phyloP scores from a whole-genome alignment of 495 filamentous ascomycete genomes.

The Penicillium herquei region DNA sequence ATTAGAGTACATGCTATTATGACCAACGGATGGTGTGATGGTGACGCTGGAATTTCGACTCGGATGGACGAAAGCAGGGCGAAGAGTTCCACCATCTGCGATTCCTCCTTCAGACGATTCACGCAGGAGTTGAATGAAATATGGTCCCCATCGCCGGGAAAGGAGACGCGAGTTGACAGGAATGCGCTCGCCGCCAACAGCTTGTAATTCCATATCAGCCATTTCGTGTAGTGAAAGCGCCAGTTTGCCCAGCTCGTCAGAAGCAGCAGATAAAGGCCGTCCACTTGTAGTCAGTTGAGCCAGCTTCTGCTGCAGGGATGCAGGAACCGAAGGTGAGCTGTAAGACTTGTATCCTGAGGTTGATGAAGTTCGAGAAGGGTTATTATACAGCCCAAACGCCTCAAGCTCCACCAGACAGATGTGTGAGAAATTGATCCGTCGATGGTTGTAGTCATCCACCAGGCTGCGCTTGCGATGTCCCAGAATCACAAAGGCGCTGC shows the following conservation, averaged over 20 bases:
- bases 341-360: conserved; percentile 78
- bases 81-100: conserved; percentile 53
- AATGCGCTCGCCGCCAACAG: conserved; percentile 84
- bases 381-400: conserved; percentile 95
- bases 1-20: conserved; percentile 59
- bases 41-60: conserved; percentile 80
- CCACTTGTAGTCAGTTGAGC: conserved; percentile 67
- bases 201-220: conserved; percentile 95
- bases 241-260: conserved; percentile 80
- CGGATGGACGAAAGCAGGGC: conserved; percentile 41
- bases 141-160: conserved; percentile 87
- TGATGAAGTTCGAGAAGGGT: conserved; percentile 72
- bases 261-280: conserved; percentile 63
- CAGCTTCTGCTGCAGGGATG: conserved; percentile 56
- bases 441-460: conserved; percentile 98
- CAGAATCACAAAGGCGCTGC: conserved; percentile 92
- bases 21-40: conserved; percentile 69
- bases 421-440: conserved; percentile 95
- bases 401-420: conserved; percentile 95
- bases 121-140: conserved; percentile 84
- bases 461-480: conserved; percentile 88
- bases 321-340: conserved; percentile 63
- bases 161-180: conserved; percentile 90
- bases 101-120: conserved; percentile 59
- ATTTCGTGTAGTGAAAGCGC: conserved; percentile 77